Evolutionary conservation across 164 flowering plant species (phyloP), one percentile per base, ranked within the genome.

Genomic region (Stephania cephalantha): DNA sequence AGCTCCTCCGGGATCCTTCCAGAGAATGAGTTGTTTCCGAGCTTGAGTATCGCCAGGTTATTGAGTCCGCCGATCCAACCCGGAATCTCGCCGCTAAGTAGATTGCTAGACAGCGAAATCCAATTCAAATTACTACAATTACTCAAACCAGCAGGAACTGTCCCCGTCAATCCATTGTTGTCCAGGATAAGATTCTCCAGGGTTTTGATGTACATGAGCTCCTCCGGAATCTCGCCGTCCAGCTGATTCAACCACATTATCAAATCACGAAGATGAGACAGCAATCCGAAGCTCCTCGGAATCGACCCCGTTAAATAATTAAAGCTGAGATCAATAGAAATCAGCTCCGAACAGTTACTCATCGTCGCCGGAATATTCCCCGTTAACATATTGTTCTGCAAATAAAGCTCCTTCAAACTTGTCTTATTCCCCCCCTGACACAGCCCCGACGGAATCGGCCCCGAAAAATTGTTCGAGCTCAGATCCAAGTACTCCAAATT

Each of bases 41-140:
- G 93, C 83, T 94, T 94, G 53, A 96, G 90, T 70, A 96, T 94
- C 0, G 99, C 95, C 5, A 96, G 87, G 73, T 81, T 85, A 22
- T 74, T 48, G 42, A 96, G 80, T 61, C 20, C 73, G 7, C 98
- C 98, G 25, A 96, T 83, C 86, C 89, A 87, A 0, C 88, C 71
- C 0, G 98, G 99, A 44, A 96, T 94, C 79, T 83, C 86, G 0
- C 99, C 98, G 35, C 76, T 85, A 77, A 96, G 79, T 72, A 30
- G 79, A 75, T 96, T 96, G 80, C 91, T 89, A 2, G 99, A 96
- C 80, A 96, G 70, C 5, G 99, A 92, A 81, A 96, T 88, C 99
- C 99, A 94, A 75, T 88, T 91, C 85, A 96, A 78, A n/a, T 80
- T 84, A 48, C 88, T 84, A 82, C 97, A 92, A 70, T 91, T 94